Conservation (phyloP, 257 asterid genomes). For the Capsicum rhomboideum region DNA sequence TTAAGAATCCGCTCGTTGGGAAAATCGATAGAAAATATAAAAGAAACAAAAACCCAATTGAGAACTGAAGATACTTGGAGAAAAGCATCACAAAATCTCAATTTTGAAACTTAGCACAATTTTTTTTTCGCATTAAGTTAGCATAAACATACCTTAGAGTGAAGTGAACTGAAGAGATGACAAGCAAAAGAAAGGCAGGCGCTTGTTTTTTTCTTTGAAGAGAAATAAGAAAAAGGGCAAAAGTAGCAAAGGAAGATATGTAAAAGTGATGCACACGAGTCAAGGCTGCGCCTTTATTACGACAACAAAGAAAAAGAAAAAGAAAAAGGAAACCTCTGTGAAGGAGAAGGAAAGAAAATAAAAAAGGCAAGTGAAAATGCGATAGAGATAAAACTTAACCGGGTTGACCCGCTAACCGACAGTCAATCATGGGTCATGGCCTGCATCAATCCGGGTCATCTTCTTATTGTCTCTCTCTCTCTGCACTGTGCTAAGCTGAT, state of each 20-base stretch:
- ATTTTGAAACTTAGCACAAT: not conserved
- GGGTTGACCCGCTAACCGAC: not conserved
- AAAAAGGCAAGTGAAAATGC: not conserved
- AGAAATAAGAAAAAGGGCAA: not conserved
- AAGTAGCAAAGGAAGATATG: not conserved
- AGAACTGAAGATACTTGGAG: not conserved
- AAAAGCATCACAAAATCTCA: not conserved
- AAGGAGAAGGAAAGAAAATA: not conserved
- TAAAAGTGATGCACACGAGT: not conserved
- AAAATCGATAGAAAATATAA: too few relatives aligned
- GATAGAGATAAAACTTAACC: not conserved
- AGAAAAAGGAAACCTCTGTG: not conserved
- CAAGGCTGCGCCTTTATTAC: not conserved
- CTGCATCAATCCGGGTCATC: not conserved
- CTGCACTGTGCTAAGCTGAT: not conserved
- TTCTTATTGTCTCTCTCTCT: not conserved
- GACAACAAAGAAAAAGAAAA: not conserved
- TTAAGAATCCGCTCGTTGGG: too few relatives aligned
- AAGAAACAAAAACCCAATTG: not conserved
- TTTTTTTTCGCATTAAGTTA: too few relatives aligned
- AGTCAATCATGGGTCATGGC: not conserved
- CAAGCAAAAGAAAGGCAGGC: not conserved
- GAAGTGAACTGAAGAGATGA: not conserved
- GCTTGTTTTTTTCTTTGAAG: not conserved
- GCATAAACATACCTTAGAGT: not conserved